Conservation (phyloP, 2,329 filamentous ascomycete genomes). For the Stachybotrys echinatus region DNA sequence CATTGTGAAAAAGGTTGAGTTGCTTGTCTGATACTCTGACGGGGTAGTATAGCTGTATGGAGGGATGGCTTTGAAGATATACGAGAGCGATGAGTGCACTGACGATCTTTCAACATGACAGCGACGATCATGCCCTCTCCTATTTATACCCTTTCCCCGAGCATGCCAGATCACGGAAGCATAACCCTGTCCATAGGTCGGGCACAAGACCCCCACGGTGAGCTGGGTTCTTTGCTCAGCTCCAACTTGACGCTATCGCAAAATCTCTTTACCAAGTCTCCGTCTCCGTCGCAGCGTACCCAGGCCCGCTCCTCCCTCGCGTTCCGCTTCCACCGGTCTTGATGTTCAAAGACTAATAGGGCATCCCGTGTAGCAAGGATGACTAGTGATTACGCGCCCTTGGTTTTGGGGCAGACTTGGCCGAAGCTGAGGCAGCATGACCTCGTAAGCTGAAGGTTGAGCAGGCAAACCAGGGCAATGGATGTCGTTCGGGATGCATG, state of each 20-base stretch:
- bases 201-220: not conserved
- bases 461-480: not conserved
- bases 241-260: not conserved
- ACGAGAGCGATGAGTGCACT: not conserved
- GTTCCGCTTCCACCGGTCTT: too few relatives aligned
- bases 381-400: not conserved
- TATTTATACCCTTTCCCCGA: not conserved
- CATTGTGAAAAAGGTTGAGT: slow-evolving; percentile 9
- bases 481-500: not conserved
- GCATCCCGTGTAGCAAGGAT: not conserved
- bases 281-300: too few relatives aligned
- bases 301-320: too few relatives aligned
- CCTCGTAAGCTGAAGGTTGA: not conserved
- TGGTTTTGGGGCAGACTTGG: not conserved
- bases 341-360: too few relatives aligned
- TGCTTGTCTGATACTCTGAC: not conserved
- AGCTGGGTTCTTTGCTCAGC: not conserved
- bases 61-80: not conserved
- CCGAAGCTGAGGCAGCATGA: not conserved
- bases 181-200: not conserved
- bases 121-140: not conserved
- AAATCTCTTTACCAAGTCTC: not conserved
- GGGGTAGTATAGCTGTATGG: not conserved
- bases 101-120: not conserved
- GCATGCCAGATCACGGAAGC: not conserved